A percentile compares a stretch with the other conserved stretches of the same genome.
phyloP scores from a whole-genome alignment of 768 basidiomycete species.

The Leccinellum albellum region DNA sequence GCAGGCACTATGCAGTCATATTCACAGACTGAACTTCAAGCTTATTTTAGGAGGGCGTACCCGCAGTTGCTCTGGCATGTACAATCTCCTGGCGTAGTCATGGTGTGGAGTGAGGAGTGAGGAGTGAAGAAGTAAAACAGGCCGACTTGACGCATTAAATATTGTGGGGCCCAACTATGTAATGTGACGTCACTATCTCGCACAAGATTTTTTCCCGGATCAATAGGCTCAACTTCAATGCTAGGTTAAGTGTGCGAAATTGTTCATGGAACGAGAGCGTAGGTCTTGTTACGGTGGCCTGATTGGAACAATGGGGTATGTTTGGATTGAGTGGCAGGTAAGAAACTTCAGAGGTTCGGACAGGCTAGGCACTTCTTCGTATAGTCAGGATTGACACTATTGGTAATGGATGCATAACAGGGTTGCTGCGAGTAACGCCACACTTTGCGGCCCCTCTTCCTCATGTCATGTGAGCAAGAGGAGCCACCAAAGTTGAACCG shows the following conservation, averaged over 20 bases:
- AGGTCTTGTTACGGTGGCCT: neutral
- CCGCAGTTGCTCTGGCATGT: conserved; percentile 29
- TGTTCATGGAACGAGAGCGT: no score
- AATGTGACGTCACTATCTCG: neutral
- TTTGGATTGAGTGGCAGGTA: conserved; percentile 8
- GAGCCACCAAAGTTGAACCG: no score
- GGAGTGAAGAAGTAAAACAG: neutral
- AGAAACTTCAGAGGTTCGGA: neutral
- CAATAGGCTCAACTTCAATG: no score
- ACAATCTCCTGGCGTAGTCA: conserved; percentile 22
- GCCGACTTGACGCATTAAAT: neutral
- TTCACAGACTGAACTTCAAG: no score
- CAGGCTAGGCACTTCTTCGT: no score
- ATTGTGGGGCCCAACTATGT: neutral
- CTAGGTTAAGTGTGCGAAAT: no score
- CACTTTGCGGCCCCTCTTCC: neutral
- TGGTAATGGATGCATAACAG: no score
- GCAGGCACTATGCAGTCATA: conserved; percentile 24
- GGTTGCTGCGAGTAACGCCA: no score
- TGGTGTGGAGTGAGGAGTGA: conserved; percentile 6
- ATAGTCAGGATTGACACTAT: no score
- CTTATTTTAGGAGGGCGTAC: conserved; percentile 15
- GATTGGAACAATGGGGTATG: neutral
- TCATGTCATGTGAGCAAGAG: neutral
- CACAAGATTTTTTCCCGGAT: neutral